Evolutionary conservation across 1,284 basidiomycete species (phyloP).

Genomic region (Puccinia sorghi): DNA sequence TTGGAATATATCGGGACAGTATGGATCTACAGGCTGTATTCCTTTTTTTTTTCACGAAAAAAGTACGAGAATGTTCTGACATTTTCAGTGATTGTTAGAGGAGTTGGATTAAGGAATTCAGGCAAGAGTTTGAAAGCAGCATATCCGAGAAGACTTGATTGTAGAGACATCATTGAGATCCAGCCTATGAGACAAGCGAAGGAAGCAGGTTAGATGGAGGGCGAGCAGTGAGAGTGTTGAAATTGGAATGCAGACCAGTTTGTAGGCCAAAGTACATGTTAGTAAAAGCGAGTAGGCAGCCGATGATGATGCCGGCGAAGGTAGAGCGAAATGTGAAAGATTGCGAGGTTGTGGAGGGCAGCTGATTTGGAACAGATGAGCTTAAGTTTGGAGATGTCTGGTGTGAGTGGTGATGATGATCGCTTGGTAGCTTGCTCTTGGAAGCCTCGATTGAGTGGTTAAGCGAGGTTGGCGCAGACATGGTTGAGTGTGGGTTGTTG

Average conservation of each 20-base stretch:
- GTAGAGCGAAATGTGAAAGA: conserved; percentile 61
- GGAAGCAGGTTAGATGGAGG: too few species aligned
- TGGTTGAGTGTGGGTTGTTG: background rate
- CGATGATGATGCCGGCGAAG: conserved; percentile 67
- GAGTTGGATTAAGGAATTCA: conserved; percentile 61
- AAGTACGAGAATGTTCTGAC: conserved; percentile 14
- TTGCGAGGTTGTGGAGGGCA: background rate
- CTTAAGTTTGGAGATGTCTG: background rate
- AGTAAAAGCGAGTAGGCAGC: conserved; percentile 73
- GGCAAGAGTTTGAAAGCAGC: conserved; percentile 71
- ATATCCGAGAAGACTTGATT: conserved; percentile 74
- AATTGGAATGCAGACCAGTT: conserved; percentile 76
- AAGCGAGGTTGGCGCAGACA: conserved; percentile 7
- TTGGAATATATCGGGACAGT: conserved; percentile 2
- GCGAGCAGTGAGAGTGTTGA: background rate
- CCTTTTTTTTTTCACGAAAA: background rate
- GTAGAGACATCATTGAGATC: conserved; percentile 42
- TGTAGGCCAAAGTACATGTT: conserved; percentile 76
- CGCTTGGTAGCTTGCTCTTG: background rate
- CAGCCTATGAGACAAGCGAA: conserved; percentile 20
- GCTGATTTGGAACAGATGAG: background rate
- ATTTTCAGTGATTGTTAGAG: conserved; percentile 45
- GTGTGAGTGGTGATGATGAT: background rate
- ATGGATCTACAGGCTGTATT: conserved; percentile 28
- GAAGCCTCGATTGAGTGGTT: background rate